Evolutionary conservation across 73 alveolate genomes (phyloP).

Genomic region (Paramecium sonneborni): DNA sequence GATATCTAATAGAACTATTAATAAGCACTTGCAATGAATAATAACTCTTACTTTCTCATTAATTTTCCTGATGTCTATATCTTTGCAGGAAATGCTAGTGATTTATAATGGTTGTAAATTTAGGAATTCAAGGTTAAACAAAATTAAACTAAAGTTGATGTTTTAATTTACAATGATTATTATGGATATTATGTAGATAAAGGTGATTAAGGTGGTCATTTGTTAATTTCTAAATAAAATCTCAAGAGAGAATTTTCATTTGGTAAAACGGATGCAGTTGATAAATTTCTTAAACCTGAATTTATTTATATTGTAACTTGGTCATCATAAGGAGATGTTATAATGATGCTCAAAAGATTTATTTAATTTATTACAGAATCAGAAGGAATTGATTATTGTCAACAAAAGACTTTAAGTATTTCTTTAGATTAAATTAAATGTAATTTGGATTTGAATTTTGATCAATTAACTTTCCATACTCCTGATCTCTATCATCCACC

Average conservation of each 20-base stretch:
- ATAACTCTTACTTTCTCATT: neutral
- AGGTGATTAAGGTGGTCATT: conserved; percentile 6
- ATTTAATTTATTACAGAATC: neutral
- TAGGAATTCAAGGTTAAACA: neutral
- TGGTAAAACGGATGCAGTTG: conserved; percentile 47
- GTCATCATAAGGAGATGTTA: neutral
- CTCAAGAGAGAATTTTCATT: neutral
- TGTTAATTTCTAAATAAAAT: neutral
- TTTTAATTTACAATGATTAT: neutral
- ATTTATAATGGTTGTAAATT: conserved; percentile 2
- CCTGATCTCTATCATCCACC: conserved; percentile 60
- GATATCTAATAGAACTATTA: neutral
- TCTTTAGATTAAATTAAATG: conserved; percentile 10
- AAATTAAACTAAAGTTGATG: neutral
- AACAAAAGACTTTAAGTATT: no score
- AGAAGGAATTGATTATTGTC: neutral
- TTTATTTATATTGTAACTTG: neutral
- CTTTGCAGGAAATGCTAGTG: conserved; percentile 21
- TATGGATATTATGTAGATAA: conserved; percentile 51
- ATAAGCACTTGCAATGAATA: neutral
- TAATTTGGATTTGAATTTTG: conserved; percentile 15
- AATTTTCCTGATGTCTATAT: neutral
- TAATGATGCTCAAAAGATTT: neutral
- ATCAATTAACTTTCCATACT: conserved; percentile 14
- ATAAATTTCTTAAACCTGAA: neutral